phyloP scores from a whole-genome alignment of 768 basidiomycete genomes.

The Lactarius vividus region DNA sequence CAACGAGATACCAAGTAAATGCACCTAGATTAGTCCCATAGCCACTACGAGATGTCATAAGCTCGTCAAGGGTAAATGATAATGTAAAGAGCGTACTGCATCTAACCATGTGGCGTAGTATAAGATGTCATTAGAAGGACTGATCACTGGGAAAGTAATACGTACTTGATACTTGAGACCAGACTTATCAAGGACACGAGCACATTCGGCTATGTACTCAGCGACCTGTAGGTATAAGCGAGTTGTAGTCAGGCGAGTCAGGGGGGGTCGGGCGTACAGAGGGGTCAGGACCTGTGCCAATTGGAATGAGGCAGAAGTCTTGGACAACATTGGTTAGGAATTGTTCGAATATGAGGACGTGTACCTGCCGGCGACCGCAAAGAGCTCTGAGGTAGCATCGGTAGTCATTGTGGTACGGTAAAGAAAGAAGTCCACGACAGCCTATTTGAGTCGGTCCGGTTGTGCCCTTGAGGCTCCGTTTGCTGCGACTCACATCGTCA shows the following conservation, averaged over 20 bases:
- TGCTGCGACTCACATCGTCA: neutral
- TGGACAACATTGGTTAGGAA: neutral
- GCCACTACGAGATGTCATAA: slow-evolving; percentile 47
- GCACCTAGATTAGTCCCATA: slow-evolving; percentile 89
- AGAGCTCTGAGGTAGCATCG: slow-evolving; percentile 51
- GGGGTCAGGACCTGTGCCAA: slow-evolving; percentile 64
- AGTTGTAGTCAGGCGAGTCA: neutral
- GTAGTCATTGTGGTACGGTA: neutral
- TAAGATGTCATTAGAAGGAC: neutral
- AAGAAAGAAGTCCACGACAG: neutral
- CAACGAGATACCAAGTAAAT: slow-evolving; percentile 20
- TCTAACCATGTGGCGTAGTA: slow-evolving; percentile 38
- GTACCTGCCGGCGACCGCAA: slow-evolving; percentile 68
- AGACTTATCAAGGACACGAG: slow-evolving; percentile 75
- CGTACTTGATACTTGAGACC: slow-evolving; percentile 81
- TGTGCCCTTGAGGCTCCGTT: neutral
- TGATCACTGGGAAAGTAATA: slow-evolving; percentile 1
- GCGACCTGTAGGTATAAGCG: slow-evolving; percentile 53
- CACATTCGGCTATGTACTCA: slow-evolving; percentile 77
- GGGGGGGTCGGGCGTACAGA: slow-evolving; percentile 47
- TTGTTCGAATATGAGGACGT: slow-evolving; percentile 7
- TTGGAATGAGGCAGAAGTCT: slow-evolving; percentile 90
- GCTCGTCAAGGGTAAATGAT: neutral
- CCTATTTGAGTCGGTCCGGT: neutral
- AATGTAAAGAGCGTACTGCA: slow-evolving; percentile 55